Evolutionary conservation across 306 rosid genomes (phyloP), one percentile per base, ranked within the genome.

Genomic region (Lathyrus aphaca): DNA sequence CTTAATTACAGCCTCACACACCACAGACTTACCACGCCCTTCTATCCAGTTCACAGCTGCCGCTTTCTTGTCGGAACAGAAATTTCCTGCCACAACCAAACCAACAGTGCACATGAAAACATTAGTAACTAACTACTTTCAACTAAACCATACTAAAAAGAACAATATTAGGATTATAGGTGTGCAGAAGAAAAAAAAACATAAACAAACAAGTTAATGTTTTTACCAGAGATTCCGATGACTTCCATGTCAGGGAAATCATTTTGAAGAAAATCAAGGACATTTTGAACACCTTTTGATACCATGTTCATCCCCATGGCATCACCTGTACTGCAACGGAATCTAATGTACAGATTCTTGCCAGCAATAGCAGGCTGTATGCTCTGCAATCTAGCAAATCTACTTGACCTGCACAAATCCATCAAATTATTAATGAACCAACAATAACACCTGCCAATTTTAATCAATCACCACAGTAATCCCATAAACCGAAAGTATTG

Each of bases 301-400:
- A 87, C 92, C 89, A 87, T 87, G 86, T 86, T 86, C 95, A 88
- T 88, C 64, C 95, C 95, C 95, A 88, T 88, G 29, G 95, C 95
- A 50, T 88, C 95, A 0, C 95, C 95, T 8, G 95, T 88, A 82
- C 91, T 80, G 79, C 91, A 86, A 6, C 67, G 71, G 71, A 86
- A 88, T 82, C 95, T 70, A 69, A 86, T 64, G 74, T 88, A 86
- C 35, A 86, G 49, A 72, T 84, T 86, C 77, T 88, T 88, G 63
- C 90, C 94, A 4, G 92, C 89, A 37, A 84, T 60, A 62, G 83
- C 71, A 67, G 87, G 81, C 57, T 79, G 81, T 67, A 84, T 82
- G 18, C 54, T 73, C 79, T 84, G 87, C 9, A 87, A 79, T 75
- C 89, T 82, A 2, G 84, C 89, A 37, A 84, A 87, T 79, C 92